Percentiles rank a stretch among this genome's conserved stretches.
These are phyloP conservation scores for Annona cherimola DNA, from an alignment of 164 flowering plant species.

Conservation along the genomic window DNA sequence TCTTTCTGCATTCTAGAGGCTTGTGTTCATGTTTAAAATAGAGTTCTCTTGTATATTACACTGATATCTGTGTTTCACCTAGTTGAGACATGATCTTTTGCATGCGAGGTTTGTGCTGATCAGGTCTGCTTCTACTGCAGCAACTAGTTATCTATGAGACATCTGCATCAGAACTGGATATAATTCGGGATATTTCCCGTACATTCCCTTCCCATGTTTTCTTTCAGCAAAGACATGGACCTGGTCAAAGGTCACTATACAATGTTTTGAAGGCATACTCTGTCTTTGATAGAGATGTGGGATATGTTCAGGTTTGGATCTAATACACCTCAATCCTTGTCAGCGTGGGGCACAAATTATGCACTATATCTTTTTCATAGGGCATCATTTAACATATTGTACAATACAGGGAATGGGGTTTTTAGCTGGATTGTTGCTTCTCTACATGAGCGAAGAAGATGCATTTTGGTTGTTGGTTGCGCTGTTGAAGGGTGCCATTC, in stretches of 20 bases:
- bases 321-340: not conserved
- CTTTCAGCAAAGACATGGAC: conserved; percentile 99
- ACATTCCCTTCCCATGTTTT: conserved; percentile 97
- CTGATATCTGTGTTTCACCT: not conserved
- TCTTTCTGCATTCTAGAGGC: not conserved
- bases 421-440: conserved; percentile 90
- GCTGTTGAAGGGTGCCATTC: conserved; percentile 92
- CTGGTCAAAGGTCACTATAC: conserved; percentile 99
- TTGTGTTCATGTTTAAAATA: not conserved
- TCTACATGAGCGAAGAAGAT: conserved; percentile 99
- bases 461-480: conserved; percentile 98
- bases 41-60: not conserved
- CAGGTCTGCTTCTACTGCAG: conserved; percentile 39
- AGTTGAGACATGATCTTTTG: not conserved
- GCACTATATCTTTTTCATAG: not conserved
- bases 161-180: conserved; percentile 90
- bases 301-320: conserved; percentile 85
- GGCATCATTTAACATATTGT: conserved; percentile 4
- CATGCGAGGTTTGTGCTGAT: conserved; percentile 1
- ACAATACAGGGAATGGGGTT: conserved; percentile 94
- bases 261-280: conserved; percentile 97
- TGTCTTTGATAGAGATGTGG: conserved; percentile 95
- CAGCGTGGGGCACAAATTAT: not conserved
- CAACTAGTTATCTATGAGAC: conserved; percentile 96
- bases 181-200: conserved; percentile 96